These are phyloP conservation scores for Monosporascus sp. DNA, from an alignment of 2,329 filamentous ascomycete genomes.

Conservation along the genomic window DNA sequence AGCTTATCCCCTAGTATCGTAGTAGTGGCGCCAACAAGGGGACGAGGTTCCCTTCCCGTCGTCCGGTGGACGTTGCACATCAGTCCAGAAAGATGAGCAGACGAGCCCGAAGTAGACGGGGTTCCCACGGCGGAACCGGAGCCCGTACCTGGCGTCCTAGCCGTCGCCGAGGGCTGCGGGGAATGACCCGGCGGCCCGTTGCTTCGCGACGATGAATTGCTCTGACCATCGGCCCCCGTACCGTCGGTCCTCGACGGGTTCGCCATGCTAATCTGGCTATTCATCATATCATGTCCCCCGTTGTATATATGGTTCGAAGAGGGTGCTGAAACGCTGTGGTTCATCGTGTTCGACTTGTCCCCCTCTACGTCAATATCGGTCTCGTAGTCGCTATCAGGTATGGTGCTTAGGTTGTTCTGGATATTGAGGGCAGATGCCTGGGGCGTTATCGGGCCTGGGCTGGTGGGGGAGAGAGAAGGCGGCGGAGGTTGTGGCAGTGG, in stretches of 20 bases:
- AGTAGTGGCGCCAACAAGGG: conserved; percentile 89
- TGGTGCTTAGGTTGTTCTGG: conserved; percentile 23
- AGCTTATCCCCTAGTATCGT: conserved; percentile 93
- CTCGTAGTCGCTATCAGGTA: conserved; percentile 24
- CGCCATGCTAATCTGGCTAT: conserved; percentile 42
- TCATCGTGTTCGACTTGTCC: conserved; percentile 44
- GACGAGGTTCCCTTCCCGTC: conserved; percentile 84
- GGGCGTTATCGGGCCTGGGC: conserved; percentile 24
- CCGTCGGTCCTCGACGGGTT: conserved; percentile 39
- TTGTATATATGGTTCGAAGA: conserved; percentile 30
- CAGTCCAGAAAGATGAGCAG: conserved; percentile 57
- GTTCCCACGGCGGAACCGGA: conserved; percentile 32
- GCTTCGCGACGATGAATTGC: conserved; percentile 44
- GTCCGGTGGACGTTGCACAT: conserved; percentile 77
- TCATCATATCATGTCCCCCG: conserved; percentile 35
- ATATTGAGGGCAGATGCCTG: conserved; percentile 4
- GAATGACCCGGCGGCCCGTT: conserved; percentile 54
- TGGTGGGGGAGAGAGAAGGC: conserved; percentile 29
- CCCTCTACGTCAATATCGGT: conserved; percentile 30
- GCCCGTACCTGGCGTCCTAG: conserved; percentile 31
- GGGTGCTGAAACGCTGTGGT: conserved; percentile 31
- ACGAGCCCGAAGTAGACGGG: conserved; percentile 41
- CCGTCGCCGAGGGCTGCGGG: conserved; percentile 41
- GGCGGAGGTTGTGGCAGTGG: conserved; percentile 49
- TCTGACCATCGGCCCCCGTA: conserved; percentile 35